Percentiles rank a stretch among this genome's conserved stretches.
Conservation (phyloP, 2,329 filamentous ascomycete species). For the Fusarium falciforme region DNA sequence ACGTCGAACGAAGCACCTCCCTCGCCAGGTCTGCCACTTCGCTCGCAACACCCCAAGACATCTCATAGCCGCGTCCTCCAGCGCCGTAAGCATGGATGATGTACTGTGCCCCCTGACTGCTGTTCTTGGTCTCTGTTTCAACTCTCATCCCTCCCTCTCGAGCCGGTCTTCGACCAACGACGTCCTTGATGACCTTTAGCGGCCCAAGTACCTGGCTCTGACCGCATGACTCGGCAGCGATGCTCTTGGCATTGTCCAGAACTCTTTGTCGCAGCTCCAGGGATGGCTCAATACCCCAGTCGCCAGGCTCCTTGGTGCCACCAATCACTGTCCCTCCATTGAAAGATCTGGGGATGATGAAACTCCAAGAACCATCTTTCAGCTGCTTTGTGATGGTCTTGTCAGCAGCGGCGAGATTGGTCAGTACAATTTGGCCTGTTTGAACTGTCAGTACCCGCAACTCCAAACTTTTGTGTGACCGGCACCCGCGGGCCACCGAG, state of each 20-base stretch:
- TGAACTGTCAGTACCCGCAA: conserved; percentile 8
- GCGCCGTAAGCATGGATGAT: conserved; percentile 69
- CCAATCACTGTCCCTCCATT: conserved; percentile 74
- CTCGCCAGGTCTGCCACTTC: conserved; percentile 50
- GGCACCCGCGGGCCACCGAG: not conserved
- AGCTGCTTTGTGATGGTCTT: conserved; percentile 69
- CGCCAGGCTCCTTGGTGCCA: conserved; percentile 70
- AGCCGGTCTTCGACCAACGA: conserved; percentile 60
- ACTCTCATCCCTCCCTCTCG: conserved; percentile 60
- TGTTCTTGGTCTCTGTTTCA: conserved; percentile 35
- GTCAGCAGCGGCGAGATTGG: conserved; percentile 49
- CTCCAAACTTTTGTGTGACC: not conserved
- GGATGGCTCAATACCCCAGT: conserved; percentile 65
- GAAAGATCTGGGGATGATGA: conserved; percentile 70
- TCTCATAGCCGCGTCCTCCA: conserved; percentile 70
- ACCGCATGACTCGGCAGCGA: conserved; percentile 24
- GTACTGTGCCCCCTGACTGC: conserved; percentile 14
- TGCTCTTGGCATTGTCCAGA: conserved; percentile 17
- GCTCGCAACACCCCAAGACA: conserved; percentile 69
- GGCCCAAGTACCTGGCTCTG: not conserved
- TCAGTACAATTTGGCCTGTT: conserved; percentile 51
- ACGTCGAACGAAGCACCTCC: conserved; percentile 3
- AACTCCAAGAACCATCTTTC: conserved; percentile 71
- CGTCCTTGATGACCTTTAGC: conserved; percentile 53
- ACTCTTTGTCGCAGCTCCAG: conserved; percentile 55